Conservation (phyloP, 768 basidiomycete genomes). For the Glaciozyma martinii region DNA sequence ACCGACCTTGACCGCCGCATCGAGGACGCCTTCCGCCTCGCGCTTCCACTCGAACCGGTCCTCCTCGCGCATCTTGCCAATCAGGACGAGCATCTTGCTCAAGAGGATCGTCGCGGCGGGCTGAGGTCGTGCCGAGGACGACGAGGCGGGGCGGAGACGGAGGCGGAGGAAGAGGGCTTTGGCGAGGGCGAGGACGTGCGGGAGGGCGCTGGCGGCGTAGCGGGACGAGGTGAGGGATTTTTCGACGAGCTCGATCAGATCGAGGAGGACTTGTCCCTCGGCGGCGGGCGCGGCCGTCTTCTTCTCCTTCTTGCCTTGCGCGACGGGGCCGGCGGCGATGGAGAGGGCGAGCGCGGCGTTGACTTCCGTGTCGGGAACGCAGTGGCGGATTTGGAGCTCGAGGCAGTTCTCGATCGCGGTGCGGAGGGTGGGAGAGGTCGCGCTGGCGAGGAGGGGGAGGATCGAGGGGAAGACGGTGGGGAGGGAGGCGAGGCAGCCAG, state of each 20-base stretch:
- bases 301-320: conserved; percentile 23
- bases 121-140: conserved; percentile 28
- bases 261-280: conserved; percentile 43
- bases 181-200: conserved; percentile 66
- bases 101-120: conserved; percentile 35
- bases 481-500: conserved; percentile 5
- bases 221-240: conserved; percentile 64
- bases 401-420: conserved; percentile 49
- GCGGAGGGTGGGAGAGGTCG: conserved; percentile 25
- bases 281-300: not conserved
- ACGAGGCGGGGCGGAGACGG: conserved; percentile 46
- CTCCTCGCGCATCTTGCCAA: conserved; percentile 64
- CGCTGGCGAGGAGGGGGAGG: conserved; percentile 16
- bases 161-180: conserved; percentile 61
- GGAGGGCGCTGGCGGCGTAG: conserved; percentile 59
- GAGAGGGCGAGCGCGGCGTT: conserved; percentile 34
- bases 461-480: conserved; percentile 18
- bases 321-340: conserved; percentile 13
- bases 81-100: conserved; percentile 59
- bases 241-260: conserved; percentile 55
- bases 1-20: conserved; percentile 69
- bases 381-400: conserved; percentile 52
- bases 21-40: conserved; percentile 66
- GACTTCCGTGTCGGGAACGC: conserved; percentile 60
- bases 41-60: conserved; percentile 88